A percentile compares a stretch with the other conserved stretches of the same genome.
phyloP scores from a whole-genome alignment of 257 asterid genomes.

The Buddleja alternifolia region DNA sequence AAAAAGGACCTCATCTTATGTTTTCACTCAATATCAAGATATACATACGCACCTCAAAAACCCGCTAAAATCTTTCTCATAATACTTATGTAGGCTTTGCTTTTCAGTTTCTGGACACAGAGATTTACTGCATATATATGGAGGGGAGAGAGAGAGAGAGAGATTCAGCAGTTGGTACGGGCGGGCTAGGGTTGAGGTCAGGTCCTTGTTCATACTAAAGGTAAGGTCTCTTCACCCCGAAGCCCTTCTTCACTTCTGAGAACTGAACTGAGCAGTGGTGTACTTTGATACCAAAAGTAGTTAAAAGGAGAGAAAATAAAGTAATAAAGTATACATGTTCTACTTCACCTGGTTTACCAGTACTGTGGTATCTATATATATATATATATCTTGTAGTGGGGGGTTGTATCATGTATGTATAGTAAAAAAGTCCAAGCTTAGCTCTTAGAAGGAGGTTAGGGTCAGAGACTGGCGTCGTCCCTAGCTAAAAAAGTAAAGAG shows the following conservation, averaged over 20 bases:
- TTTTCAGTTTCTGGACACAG: background rate
- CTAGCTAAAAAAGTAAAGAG: background rate
- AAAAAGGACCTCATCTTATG: background rate
- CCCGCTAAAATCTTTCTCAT: background rate
- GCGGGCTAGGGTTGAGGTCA: slow-evolving; percentile 32
- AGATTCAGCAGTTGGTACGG: slow-evolving; percentile 37
- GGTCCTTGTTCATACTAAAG: background rate
- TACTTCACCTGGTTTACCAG: background rate
- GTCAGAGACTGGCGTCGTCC: background rate
- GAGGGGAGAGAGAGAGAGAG: background rate
- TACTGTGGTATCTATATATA: no score
- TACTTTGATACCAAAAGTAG: slow-evolving; percentile 14
- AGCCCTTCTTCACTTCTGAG: background rate
- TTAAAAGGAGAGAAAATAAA: slow-evolving; percentile 12
- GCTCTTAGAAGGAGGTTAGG: background rate
- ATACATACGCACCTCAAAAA: background rate
- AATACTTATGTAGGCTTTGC: background rate
- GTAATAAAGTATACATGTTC: background rate
- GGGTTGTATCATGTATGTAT: background rate
- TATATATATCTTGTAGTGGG: no score
- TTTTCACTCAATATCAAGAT: background rate
- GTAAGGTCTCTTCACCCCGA: slow-evolving; percentile 8
- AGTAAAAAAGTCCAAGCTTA: background rate
- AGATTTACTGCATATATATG: background rate
- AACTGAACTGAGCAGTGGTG: background rate